A percentile compares a stretch with the other conserved stretches of the same genome.
These are phyloP conservation scores for Anthostomella pinea DNA, from an alignment of 2,329 filamentous ascomycete species.

Conservation along the genomic window DNA sequence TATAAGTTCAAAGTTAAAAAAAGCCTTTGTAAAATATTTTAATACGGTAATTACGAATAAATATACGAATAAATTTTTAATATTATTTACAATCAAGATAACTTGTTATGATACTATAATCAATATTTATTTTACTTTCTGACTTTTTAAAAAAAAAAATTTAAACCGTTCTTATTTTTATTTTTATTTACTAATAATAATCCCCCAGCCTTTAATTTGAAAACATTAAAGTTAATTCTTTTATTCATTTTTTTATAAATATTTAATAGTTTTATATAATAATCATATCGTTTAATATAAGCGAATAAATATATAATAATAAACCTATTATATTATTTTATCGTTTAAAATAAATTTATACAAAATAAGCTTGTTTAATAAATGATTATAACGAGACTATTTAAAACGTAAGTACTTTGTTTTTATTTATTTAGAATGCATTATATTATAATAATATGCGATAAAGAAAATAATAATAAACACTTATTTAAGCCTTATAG, in stretches of 20 bases:
- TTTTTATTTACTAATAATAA: not conserved
- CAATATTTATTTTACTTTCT: not conserved
- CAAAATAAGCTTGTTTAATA: too few species aligned
- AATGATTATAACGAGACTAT: not conserved
- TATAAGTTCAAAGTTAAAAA: too few species aligned
- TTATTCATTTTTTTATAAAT: not conserved
- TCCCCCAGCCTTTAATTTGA: not conserved
- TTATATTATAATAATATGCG: not conserved
- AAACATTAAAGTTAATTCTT: not conserved
- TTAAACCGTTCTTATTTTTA: not conserved
- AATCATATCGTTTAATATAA: not conserved
- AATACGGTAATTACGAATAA: too few species aligned
- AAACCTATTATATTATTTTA: too few species aligned
- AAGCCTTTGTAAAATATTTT: too few species aligned
- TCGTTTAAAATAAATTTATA: too few species aligned
- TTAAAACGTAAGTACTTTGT: not conserved
- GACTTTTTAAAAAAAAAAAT: not conserved
- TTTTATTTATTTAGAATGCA: not conserved
- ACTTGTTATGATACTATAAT: not conserved
- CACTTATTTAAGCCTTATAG: not conserved
- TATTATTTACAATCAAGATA: not conserved
- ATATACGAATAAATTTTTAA: not conserved
- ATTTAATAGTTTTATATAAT: not conserved
- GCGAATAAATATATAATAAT: not conserved
- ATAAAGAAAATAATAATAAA: too few species aligned